Base-by-base conservation (phyloP, 495 filamentous ascomycete genomes). In the Podospora didyma region DNA sequence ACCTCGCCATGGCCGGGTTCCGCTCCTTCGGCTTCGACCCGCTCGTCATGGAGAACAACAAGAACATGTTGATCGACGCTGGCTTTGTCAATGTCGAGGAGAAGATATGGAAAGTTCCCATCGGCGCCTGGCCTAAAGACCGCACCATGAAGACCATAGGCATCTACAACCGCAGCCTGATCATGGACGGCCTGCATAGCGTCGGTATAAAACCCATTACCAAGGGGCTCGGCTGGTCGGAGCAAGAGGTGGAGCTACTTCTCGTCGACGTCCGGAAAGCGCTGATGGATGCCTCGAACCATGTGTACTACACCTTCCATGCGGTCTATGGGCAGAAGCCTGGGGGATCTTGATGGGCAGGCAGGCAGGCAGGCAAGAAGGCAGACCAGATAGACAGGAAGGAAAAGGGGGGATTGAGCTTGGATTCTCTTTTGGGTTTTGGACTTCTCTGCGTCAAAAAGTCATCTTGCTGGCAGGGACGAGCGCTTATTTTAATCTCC, bases 31-130 rank as follows among this genome's bases (percentile, higher is more conserved):
- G 64, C 66, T 72, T 79, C 37, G 72, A 81, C 47, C 57, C 82
- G 2, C 67, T 79, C 17, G 66, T 73, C 49, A 79, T 60, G 75
- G 79, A 52, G 55, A 78, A 51, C 70, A 83, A 59, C 73, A 71
- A 11, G 69, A 77, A 51, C 69, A 77, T 2, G 70, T 72, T 62
- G 69, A 70, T 16, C 62, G 82, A 82, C 24, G 71, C 80, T 0
- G 84, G 85, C 1, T 89, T 87, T 60, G 72, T 78, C 20, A 79
- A 85, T 58, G 75, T 87, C n/a, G 61, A 80, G n/a, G 73, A 82
- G 58, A 65, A 66, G 34, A 42, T 75, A 12, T 73, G 68, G 50
- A 84, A 84, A 60, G 66, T 81, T 14, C 85, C 85, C 2, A 70
- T 74, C 7, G 85, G 84, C 44, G 67, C 77, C 7, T 85, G 82